A percentile compares a stretch with the other conserved stretches of the same genome.
Conservation (phyloP, 2,329 filamentous ascomycete genomes). For the Leptographium flavum region DNA sequence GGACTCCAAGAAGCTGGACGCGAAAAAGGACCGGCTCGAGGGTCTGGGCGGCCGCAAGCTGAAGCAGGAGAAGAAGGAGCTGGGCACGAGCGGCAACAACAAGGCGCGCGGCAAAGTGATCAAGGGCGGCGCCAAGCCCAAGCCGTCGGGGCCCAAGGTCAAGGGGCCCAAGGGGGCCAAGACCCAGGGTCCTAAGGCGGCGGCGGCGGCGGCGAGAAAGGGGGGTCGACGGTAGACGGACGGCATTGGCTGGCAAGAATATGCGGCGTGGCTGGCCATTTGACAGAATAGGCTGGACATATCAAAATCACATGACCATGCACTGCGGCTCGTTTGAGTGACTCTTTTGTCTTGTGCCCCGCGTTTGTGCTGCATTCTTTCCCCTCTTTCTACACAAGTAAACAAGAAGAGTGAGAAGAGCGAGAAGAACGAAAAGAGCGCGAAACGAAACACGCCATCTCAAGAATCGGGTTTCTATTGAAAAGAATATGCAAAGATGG, state of each 20-base stretch:
- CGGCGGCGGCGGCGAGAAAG: neutral
- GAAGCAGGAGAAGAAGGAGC: constrained; percentile 11
- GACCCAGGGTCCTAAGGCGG: neutral
- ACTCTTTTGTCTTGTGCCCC: too few relatives aligned
- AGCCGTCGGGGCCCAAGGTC: neutral
- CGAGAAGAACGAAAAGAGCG: too few relatives aligned
- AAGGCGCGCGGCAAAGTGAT: constrained; percentile 2
- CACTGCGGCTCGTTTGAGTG: too few relatives aligned
- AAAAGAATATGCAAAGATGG: too few relatives aligned
- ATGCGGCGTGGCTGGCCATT: too few relatives aligned
- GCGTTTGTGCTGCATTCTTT: too few relatives aligned
- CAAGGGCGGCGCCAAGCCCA: neutral
- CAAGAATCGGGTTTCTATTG: too few relatives aligned
- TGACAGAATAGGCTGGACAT: too few relatives aligned
- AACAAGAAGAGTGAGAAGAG: too few relatives aligned
- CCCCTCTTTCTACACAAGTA: too few relatives aligned
- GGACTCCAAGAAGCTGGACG: constrained; percentile 47
- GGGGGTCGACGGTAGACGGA: neutral
- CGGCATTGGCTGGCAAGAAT: too few relatives aligned
- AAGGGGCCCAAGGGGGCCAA: neutral
- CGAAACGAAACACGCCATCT: too few relatives aligned
- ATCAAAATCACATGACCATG: neutral
- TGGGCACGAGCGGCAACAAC: constrained; percentile 1
- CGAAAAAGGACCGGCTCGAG: constrained; percentile 39
- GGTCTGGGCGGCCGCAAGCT: constrained; percentile 21